Percentiles rank a stretch among this genome's conserved stretches.
These are phyloP conservation scores for Evansstolkia leycettana DNA, from an alignment of 495 filamentous ascomycete genomes.

Conservation along the genomic window DNA sequence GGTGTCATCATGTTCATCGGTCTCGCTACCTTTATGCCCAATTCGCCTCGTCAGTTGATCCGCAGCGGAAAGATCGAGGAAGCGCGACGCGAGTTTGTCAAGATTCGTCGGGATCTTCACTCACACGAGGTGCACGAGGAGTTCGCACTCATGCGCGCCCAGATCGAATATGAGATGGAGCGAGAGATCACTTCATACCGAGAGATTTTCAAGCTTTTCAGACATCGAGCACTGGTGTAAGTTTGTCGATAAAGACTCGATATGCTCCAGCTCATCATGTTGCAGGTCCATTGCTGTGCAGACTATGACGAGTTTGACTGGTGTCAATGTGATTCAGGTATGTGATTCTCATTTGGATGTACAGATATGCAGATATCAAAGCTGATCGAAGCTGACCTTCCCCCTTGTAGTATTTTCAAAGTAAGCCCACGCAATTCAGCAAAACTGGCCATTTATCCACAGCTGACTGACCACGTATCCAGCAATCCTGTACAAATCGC, in stretches of 20 bases:
- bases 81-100: constrained; percentile 35
- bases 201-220: constrained; percentile 41
- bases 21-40: constrained; percentile 45
- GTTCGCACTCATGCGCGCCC: constrained; percentile 40
- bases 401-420: constrained; percentile 37
- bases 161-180: constrained; percentile 50
- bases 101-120: constrained; percentile 35
- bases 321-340: constrained; percentile 44
- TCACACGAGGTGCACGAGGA: constrained; percentile 38
- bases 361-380: no score
- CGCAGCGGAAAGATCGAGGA: constrained; percentile 38
- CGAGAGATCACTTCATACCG: constrained; percentile 38
- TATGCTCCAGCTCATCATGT: not conserved
- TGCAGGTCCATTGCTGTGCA: constrained; percentile 42
- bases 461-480: not conserved
- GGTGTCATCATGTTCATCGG: constrained; percentile 45
- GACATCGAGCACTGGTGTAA: constrained; percentile 37
- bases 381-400: not conserved
- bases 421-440: constrained; percentile 17
- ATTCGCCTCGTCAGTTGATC: constrained; percentile 44
- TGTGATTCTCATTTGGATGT: constrained; percentile 4
- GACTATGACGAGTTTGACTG: constrained; percentile 46
- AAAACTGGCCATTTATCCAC: no score
- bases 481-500: constrained; percentile 43
- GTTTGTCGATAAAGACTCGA: constrained; percentile 4